phyloP scores from a whole-genome alignment of 768 basidiomycete species.

The Leccinum subtestaceum region DNA sequence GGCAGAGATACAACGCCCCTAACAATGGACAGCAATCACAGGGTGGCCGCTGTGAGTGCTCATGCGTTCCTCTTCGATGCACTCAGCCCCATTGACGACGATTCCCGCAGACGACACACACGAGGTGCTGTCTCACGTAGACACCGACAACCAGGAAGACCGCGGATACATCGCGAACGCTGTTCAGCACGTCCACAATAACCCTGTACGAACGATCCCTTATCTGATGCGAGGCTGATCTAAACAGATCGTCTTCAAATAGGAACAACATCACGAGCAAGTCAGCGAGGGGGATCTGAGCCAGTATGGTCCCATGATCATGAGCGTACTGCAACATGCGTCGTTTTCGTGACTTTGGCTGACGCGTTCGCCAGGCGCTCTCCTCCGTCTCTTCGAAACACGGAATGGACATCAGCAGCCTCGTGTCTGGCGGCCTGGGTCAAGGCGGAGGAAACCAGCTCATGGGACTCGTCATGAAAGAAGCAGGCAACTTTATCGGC shows the following conservation, averaged over 20 bases:
- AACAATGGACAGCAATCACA: conserved; percentile 37
- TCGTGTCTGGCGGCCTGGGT: conserved; percentile 35
- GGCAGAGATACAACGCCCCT: conserved; percentile 59
- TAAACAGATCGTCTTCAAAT: not conserved
- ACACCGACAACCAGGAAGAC: conserved; percentile 2
- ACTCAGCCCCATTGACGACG: conserved; percentile 3
- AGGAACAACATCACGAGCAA: conserved; percentile 19
- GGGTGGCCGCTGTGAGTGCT: conserved; percentile 26
- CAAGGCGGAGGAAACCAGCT: conserved; percentile 56
- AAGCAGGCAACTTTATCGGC: conserved; percentile 72
- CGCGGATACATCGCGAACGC: conserved; percentile 16
- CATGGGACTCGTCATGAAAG: conserved; percentile 84
- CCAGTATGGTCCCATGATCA: conserved; percentile 22
- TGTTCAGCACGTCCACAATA: conserved; percentile 21
- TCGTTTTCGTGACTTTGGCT: conserved; percentile 1
- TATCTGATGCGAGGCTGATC: not conserved
- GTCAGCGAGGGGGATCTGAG: conserved; percentile 8
- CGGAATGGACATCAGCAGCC: conserved; percentile 35
- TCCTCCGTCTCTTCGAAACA: conserved; percentile 12
- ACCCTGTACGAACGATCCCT: conserved; percentile 12
- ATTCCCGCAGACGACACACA: conserved; percentile 54
- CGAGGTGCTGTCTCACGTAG: conserved; percentile 56
- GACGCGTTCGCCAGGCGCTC: conserved; percentile 18
- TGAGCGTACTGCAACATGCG: conserved; percentile 5
- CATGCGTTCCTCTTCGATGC: conserved; percentile 1